Evolutionary conservation across 192 early-diverging fungal species (phyloP).

Genomic region (Paraglomus occultum): DNA sequence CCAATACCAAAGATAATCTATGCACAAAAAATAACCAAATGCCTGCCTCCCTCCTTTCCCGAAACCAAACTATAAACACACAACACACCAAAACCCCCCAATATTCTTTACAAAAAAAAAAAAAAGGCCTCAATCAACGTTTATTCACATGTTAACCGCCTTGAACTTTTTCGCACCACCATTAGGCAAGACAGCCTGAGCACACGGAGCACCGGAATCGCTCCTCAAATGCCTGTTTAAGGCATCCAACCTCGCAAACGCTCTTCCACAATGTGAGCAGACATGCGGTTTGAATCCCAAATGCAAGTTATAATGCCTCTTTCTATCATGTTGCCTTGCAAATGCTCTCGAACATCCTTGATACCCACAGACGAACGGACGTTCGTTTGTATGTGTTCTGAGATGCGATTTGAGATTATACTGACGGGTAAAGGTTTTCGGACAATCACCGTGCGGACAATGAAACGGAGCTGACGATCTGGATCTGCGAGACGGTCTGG

Average conservation of each 20-base stretch:
- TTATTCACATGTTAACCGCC: constrained; percentile 6
- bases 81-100: no score
- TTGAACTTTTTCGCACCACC: constrained; percentile 15
- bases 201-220: constrained; percentile 29
- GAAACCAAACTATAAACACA: no score
- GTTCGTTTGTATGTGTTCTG: constrained; percentile 66
- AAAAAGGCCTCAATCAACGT: no score
- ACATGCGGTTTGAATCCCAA: constrained; percentile 75
- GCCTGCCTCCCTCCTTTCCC: no score
- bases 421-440: constrained; percentile 65
- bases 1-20: no score
- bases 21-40: no score
- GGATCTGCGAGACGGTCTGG: constrained; percentile 18
- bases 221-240: constrained; percentile 35
- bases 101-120: no score
- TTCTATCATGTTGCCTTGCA: constrained; percentile 79
- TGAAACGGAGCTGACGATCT: constrained; percentile 20
- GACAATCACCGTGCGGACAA: constrained; percentile 47
- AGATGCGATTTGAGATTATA: constrained; percentile 76
- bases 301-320: constrained; percentile 75
- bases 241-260: constrained; percentile 50
- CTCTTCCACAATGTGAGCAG: constrained; percentile 70
- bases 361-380: constrained; percentile 64
- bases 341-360: constrained; percentile 68
- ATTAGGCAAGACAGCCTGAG: constrained; percentile 1